Evolutionary conservation across 352 stramenopile genomes (phyloP), one percentile per base, ranked within the genome.

Genomic region (Plasmopara muralis): DNA sequence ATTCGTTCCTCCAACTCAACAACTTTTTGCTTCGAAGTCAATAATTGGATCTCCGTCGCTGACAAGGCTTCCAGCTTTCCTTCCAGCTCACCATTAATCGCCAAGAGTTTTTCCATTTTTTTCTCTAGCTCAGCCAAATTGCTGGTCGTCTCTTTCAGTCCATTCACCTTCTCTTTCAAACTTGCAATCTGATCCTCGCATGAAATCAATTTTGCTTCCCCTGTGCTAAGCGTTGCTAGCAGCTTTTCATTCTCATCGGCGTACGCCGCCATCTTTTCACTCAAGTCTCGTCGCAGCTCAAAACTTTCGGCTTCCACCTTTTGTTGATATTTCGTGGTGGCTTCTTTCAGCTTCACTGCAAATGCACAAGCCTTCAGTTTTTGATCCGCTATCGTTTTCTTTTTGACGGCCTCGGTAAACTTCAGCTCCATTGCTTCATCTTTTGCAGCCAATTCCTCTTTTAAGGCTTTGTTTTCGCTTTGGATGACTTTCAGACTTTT

Each of bases 231-330:
- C 20, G 48, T 46, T 9, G 35, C 30, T 18, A 59, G 51, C 6
- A 75, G 42, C 37, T 60, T 57, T 35, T 64, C 55, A 29, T 62
- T 72, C 30, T 69, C 50, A 14, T 68, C 65, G 15, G 48, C 43
- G 40, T 56, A 60, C 0, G 53, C 59, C n/a, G 59, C 59, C 59
- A 72, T 68, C 43, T 66, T 68, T 20, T 72, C 59, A 34, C 63
- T 72, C 59, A 68, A 57, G 30, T 65, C 62, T 60, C 46, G 57
- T 34, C 59, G 62, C 45, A 67, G 54, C 28, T 74, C 66, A 42
- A 58, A 63, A 42, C 65, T 35, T 12, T 69, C 57, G 9, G 60
- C 58, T 57, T 74, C 57, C n/a, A 74, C 40, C 30, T 67, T 67
- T 43, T 69, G 55, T 39, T 68, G 50, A 38, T 62, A 64, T 44